Evolutionary conservation across 2,329 filamentous ascomycete species (phyloP).

Genomic region (Ramularia endophylla): DNA sequence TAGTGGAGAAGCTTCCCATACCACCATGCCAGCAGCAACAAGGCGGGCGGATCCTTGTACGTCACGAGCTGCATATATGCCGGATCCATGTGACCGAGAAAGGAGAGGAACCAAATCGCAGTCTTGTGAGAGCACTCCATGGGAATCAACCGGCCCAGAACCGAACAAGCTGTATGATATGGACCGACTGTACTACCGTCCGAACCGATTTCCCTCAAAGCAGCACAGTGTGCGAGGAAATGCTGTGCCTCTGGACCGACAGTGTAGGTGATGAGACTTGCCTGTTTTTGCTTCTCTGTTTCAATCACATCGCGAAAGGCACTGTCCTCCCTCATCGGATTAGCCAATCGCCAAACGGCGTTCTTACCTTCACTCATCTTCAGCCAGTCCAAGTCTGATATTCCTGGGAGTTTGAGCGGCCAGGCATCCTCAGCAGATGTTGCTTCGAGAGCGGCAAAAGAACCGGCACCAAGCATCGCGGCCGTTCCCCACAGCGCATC

Average conservation of each 20-base stretch:
- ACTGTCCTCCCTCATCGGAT: slow-evolving; percentile 45
- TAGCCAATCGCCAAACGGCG: slow-evolving; percentile 46
- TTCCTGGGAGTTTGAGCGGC: slow-evolving; percentile 45
- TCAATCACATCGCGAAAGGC: slow-evolving; percentile 37
- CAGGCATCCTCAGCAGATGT: slow-evolving; percentile 44
- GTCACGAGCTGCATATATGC: slow-evolving; percentile 43
- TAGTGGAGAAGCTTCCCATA: slow-evolving; percentile 43
- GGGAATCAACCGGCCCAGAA: slow-evolving; percentile 35
- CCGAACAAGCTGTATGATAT: slow-evolving; percentile 28
- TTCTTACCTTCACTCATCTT: slow-evolving; percentile 52
- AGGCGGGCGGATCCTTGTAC: slow-evolving; percentile 47
- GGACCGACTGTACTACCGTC: slow-evolving; percentile 8
- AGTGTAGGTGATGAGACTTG: slow-evolving; percentile 10
- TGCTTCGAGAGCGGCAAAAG: slow-evolving; percentile 43
- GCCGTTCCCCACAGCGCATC: slow-evolving; percentile 45
- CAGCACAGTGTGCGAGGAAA: too few species aligned
- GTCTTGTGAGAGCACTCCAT: slow-evolving; percentile 36
- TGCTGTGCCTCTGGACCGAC: too few species aligned
- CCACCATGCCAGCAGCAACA: slow-evolving; percentile 54
- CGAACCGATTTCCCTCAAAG: too few species aligned
- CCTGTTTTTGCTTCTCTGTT: slow-evolving; percentile 8
- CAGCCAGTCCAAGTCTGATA: slow-evolving; percentile 53
- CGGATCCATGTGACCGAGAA: slow-evolving; percentile 42
- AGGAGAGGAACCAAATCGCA: slow-evolving; percentile 42
- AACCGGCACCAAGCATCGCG: slow-evolving; percentile 42